phyloP scores from a whole-genome alignment of 2,329 filamentous ascomycete genomes.

The Neocatenulostroma microsporum region DNA sequence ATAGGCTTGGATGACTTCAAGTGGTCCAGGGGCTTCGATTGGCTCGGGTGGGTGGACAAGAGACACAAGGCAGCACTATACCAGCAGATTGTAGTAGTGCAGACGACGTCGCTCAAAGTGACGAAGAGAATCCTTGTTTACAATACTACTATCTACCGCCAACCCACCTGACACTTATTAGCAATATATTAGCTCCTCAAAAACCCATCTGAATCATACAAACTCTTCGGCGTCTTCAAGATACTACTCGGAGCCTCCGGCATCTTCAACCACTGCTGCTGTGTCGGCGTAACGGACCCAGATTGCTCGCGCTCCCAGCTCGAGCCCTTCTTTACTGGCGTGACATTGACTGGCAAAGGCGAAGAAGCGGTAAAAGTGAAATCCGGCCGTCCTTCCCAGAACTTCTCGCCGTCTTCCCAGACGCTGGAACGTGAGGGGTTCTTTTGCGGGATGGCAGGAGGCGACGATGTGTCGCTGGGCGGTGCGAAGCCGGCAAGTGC shows the following conservation, averaged over 20 bases:
- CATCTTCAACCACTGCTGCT: conserved; percentile 4
- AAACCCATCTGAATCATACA: conserved; percentile 40
- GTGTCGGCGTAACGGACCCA: conserved; percentile 4
- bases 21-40: no score
- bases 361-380: conserved; percentile 5
- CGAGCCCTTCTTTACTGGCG: conserved; percentile 14
- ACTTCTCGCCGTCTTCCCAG: conserved; percentile 29
- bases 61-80: no score
- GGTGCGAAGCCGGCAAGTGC: conserved; percentile 21
- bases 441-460: neutral
- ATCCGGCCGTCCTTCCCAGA: conserved; percentile 19
- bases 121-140: no score
- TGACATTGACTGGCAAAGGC: conserved; percentile 2
- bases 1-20: no score
- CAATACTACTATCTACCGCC: no score
- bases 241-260: conserved; percentile 6
- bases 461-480: neutral
- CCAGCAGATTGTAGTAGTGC: no score
- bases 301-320: neutral
- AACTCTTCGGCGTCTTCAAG: conserved; percentile 35
- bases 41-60: no score
- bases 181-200: conserved; percentile 14
- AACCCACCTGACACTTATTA: no score
- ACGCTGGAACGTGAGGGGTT: conserved; percentile 16
- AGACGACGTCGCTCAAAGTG: no score